Conservation (phyloP, 2,329 filamentous ascomycete genomes). For the Polytolypa hystricis region DNA sequence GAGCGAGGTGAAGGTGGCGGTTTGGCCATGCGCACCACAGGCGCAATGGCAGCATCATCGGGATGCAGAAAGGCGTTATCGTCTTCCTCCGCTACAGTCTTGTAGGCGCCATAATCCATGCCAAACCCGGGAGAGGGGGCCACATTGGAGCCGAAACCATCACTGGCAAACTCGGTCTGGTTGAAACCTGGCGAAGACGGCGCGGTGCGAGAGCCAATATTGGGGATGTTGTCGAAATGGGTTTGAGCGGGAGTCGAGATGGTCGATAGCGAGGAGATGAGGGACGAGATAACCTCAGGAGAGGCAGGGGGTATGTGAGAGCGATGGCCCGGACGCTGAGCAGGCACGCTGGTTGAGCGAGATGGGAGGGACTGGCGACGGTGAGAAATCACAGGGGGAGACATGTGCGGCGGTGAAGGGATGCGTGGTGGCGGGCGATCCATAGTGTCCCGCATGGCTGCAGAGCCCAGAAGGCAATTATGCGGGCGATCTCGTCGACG, state of each 20-base stretch:
- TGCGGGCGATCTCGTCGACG: too few relatives aligned
- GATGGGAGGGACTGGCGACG: conserved; percentile 36
- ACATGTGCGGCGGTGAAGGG: neutral
- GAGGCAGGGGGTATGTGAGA: conserved; percentile 33
- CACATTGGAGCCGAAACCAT: conserved; percentile 17
- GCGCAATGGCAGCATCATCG: conserved; percentile 51
- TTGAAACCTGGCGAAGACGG: conserved; percentile 23
- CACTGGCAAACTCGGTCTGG: conserved; percentile 17
- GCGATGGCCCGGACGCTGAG: conserved; percentile 18
- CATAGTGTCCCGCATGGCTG: conserved; percentile 4
- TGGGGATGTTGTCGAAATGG: conserved; percentile 54
- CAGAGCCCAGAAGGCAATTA: too few relatives aligned
- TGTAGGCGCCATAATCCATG: conserved; percentile 61
- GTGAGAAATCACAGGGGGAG: conserved; percentile 1
- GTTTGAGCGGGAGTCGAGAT: conserved; percentile 54
- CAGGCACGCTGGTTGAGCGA: conserved; percentile 15
- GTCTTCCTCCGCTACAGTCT: conserved; percentile 40
- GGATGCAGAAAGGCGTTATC: conserved; percentile 40
- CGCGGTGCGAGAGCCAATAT: conserved; percentile 30
- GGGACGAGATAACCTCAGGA: conserved; percentile 44
- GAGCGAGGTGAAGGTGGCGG: conserved; percentile 65
- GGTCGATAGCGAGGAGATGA: conserved; percentile 51
- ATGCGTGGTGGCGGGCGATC: neutral
- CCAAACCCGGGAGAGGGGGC: conserved; percentile 43
- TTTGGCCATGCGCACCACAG: conserved; percentile 71